Evolutionary conservation across 106 monocot species (phyloP).

Genomic region (Dendrobium chrysotoxum): DNA sequence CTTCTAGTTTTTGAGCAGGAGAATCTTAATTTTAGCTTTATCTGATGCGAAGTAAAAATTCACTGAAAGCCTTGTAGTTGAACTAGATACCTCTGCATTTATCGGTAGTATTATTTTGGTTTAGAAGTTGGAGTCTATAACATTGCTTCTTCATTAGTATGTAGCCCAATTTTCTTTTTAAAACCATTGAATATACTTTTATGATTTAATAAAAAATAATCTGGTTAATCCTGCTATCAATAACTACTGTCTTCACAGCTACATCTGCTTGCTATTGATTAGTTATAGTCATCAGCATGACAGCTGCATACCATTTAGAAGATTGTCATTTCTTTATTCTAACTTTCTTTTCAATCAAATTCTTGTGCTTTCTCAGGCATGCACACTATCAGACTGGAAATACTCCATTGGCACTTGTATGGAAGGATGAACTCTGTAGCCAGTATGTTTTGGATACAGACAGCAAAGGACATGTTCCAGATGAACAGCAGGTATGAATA

Average conservation of each 20-base stretch:
- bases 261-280: not conserved
- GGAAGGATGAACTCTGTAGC: constrained; percentile 92
- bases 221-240: not conserved
- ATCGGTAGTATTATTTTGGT: not conserved
- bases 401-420: constrained; percentile 87
- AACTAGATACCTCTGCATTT: not conserved
- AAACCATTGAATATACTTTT: not conserved
- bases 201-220: not conserved
- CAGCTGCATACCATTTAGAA: not conserved
- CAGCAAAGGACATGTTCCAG: constrained; percentile 71
- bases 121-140: not conserved
- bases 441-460: constrained; percentile 94
- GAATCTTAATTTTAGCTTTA: not conserved
- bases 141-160: not conserved
- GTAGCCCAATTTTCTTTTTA: not conserved
- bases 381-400: constrained; percentile 87
- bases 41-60: not conserved
- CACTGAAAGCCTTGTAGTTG: not conserved
- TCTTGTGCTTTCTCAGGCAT: constrained; percentile 40
- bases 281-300: not conserved
- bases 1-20: not conserved
- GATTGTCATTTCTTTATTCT: not conserved
- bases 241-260: not conserved
- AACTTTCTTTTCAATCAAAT: not conserved
- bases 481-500: constrained; percentile 59